Conservation (phyloP, 1,284 basidiomycete genomes). For the Pterula multifida region DNA sequence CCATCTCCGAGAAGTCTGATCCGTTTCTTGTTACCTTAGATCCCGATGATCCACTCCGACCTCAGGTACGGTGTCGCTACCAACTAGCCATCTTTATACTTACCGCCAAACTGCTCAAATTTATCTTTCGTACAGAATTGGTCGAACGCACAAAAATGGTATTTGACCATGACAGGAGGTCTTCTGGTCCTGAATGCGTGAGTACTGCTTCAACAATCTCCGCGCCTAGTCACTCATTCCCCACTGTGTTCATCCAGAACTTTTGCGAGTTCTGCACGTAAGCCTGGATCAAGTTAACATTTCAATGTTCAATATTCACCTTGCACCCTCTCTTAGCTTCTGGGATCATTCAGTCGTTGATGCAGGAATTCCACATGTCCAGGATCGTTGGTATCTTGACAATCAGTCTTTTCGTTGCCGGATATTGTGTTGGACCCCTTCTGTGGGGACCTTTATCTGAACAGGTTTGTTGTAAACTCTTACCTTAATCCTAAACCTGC, state of each 20-base stretch:
- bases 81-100: not conserved
- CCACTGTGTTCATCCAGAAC: no score
- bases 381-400: conserved; percentile 37
- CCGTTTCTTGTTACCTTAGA: conserved; percentile 20
- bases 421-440: conserved; percentile 52
- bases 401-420: conserved; percentile 42
- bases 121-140: conserved; percentile 28
- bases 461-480: not conserved
- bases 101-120: not conserved
- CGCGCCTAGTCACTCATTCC: conserved; percentile 6
- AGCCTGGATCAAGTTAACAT: conserved; percentile 8
- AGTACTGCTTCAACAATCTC: conserved; percentile 11
- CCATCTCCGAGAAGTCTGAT: conserved; percentile 11
- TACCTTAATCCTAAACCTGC: no score
- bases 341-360: conserved; percentile 33
- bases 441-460: conserved; percentile 48
- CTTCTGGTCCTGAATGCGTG: conserved; percentile 59
- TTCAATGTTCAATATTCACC: not conserved
- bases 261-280: conserved; percentile 48
- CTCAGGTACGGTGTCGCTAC: conserved; percentile 20
- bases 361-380: conserved; percentile 39
- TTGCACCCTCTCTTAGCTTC: conserved; percentile 23
- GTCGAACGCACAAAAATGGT: conserved; percentile 25
- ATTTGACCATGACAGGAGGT: conserved; percentile 46
- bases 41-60: conserved; percentile 20